Percentiles rank a stretch among this genome's conserved stretches.
Conservation (phyloP, 164 flowering plant genomes). For the Pachysandra terminalis region DNA sequence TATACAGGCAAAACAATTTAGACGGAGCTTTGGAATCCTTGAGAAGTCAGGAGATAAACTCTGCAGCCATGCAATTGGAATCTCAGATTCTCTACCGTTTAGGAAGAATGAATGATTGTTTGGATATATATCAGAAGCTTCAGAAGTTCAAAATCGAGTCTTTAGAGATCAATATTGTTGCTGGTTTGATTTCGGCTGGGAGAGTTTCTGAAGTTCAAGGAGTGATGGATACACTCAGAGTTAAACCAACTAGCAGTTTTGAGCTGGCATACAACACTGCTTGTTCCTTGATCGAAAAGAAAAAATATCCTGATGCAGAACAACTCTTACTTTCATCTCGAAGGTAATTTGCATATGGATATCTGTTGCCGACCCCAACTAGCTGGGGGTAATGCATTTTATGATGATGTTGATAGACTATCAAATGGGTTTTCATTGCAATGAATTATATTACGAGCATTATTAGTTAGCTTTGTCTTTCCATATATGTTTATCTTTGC, state of each 20-base stretch:
- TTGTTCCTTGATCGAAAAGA: conserved; percentile 76
- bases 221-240: conserved; percentile 50
- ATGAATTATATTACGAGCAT: background rate
- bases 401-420: conserved; percentile 1
- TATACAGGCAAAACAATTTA: conserved; percentile 85
- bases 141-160: conserved; percentile 70
- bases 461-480: background rate
- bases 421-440: background rate
- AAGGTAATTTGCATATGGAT: conserved; percentile 40
- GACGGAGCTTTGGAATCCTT: conserved; percentile 72
- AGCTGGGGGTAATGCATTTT: too few relatives aligned
- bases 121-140: conserved; percentile 70
- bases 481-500: background rate
- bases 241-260: conserved; percentile 82
- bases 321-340: conserved; percentile 70
- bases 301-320: conserved; percentile 71
- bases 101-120: conserved; percentile 71
- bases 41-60: conserved; percentile 47
- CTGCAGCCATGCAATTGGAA: conserved; percentile 62
- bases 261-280: conserved; percentile 94
- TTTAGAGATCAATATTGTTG: conserved; percentile 70
- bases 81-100: conserved; percentile 83
- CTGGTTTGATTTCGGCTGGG: conserved; percentile 75
- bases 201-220: conserved; percentile 80
- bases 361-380: too few relatives aligned